Percentiles rank a stretch among this genome's conserved stretches.
Evolutionary conservation across 345 rosid species (phyloP).

Genomic region (Arabidopsis thaliana): TAIR10.1 NC_003074.8:6337001-6337500

Average conservation of each 20-base stretch:
- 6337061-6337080: slow-evolving; percentile 11
- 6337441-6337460: slow-evolving; percentile 86
- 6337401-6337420: not conserved
- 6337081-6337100: slow-evolving; percentile 11
- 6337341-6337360: not conserved
- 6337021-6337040: slow-evolving; percentile 72
- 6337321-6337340: not conserved
- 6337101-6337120: slow-evolving; percentile 17
- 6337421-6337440: slow-evolving; percentile 88
- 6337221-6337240: slow-evolving; percentile 15
- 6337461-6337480: slow-evolving; percentile 94
- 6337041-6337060: not conserved
- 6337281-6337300: not conserved
- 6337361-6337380: not conserved
- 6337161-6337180: slow-evolving; percentile 4
- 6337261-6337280: slow-evolving; percentile 3
- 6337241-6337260: not conserved
- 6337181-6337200: slow-evolving; percentile 32
- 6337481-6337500: slow-evolving; percentile 97
- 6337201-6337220: slow-evolving; percentile 20
- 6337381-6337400: slow-evolving; percentile 12
- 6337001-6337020: slow-evolving; percentile 78
- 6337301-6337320: not conserved
- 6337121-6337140: slow-evolving; percentile 16
- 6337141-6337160: slow-evolving; percentile 30